phyloP scores from a whole-genome alignment of 2,329 filamentous ascomycete genomes.

The Neophaeococcomyces mojaviensis region DNA sequence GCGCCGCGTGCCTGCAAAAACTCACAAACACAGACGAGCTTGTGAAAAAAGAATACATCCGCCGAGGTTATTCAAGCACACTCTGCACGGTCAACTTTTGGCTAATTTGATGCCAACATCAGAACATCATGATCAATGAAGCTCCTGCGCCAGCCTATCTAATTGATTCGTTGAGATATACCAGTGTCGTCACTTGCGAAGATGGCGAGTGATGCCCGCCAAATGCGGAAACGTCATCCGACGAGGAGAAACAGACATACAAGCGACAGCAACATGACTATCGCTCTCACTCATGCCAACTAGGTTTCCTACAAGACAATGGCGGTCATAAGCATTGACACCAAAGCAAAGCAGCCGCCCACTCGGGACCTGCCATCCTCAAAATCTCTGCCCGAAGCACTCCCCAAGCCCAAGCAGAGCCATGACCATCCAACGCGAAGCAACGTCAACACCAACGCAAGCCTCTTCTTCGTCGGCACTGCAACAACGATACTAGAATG shows the following conservation, averaged over 20 bases:
- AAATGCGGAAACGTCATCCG: too few species aligned
- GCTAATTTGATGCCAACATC: too few species aligned
- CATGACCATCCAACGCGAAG: conserved; percentile 35
- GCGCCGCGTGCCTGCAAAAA: too few species aligned
- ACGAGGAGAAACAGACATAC: not conserved
- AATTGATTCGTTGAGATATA: too few species aligned
- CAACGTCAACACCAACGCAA: conserved; percentile 29
- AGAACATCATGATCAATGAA: too few species aligned
- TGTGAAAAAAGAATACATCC: too few species aligned
- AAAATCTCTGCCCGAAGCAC: conserved; percentile 24
- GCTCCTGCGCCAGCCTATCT: too few species aligned
- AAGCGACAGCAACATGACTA: not conserved
- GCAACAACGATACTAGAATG: conserved; percentile 36
- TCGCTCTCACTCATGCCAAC: not conserved
- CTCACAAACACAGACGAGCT: too few species aligned
- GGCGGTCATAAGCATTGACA: conserved; percentile 36
- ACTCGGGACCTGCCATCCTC: conserved; percentile 30
- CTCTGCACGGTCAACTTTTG: too few species aligned
- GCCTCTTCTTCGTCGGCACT: conserved; percentile 33
- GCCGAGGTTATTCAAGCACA: too few species aligned
- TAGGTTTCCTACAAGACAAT: conserved; percentile 21
- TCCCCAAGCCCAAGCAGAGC: conserved; percentile 39
- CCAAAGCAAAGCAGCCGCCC: conserved; percentile 30
- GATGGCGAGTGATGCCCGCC: too few species aligned
- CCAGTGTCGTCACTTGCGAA: too few species aligned